Evolutionary conservation across 768 basidiomycete species (phyloP), one percentile per base, ranked within the genome.

Genomic region (Auriscalpium vulgare): DNA sequence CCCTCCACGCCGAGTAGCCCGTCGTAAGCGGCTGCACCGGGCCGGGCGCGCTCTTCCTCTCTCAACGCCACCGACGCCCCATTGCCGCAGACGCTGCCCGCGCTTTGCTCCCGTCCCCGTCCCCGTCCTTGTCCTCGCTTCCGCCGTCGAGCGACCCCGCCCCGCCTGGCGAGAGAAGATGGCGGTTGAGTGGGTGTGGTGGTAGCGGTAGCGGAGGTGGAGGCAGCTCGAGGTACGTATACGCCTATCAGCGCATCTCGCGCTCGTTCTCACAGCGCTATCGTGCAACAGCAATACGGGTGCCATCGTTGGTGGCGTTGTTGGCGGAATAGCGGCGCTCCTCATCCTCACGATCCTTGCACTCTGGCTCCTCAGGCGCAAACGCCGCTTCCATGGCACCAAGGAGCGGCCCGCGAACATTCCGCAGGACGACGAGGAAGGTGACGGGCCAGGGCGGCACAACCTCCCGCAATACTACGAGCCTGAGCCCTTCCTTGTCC

Each of bases 401-500:
- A 85, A 82, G 60, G 79, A 84, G 62, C 79, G 79, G 3, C 82
- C 84, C 0, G 76, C 87, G 43, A 81, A 89, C 66, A 78, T 91
- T n/a, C 72, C 88, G 21, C 75, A 82, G 1, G 73, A 70, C 17
- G 69, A 76, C 47, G 80, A 82, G 1, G 84, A 80, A 29, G 49
- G 45, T 35, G 81, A 81, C 46, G 78, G 74, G 37, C 72, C 74
- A 11, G 69, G 70, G 1, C 59, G 65, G 52, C 76, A 76, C 48
- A 79, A 83, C 43, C 78, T 83, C 8, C 87, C 86, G 4, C 78
- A 88, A 55, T 87, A 82, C 68, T 85, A 88, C 65, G 78, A 77
- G 36, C 88, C 88, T 0, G 85, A 90, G 59, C 89, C 89, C 2
- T 91, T 83, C 71, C 78, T 87, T 52, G 77, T 87, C 4, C 78